A percentile compares a stretch with the other conserved stretches of the same genome.
Evolutionary conservation across 2,329 filamentous ascomycete genomes (phyloP).

Genomic region (Achaetomium macrosporum): DNA sequence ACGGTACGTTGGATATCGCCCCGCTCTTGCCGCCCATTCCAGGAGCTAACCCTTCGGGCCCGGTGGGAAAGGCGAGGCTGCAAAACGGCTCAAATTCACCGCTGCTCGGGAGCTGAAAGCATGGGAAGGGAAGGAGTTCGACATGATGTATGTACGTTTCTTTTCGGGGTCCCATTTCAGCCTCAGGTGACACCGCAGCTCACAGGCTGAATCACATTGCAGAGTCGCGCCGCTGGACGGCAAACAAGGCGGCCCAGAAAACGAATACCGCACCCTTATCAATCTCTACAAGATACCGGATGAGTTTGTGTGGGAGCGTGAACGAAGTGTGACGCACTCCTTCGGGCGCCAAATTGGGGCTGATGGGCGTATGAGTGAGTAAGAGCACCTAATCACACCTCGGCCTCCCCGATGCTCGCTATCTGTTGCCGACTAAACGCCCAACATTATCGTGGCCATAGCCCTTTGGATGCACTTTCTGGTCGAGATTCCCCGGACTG

Average conservation of each 20-base stretch:
- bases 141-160: too few species aligned
- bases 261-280: background rate
- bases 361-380: background rate
- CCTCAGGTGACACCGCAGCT: background rate
- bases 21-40: too few species aligned
- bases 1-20: background rate
- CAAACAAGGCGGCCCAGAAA: background rate
- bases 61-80: too few species aligned
- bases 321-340: constrained; percentile 5
- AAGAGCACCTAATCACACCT: background rate
- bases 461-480: constrained; percentile 14
- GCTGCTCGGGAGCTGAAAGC: too few species aligned
- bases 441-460: background rate
- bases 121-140: too few species aligned
- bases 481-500: background rate
- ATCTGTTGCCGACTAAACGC: background rate
- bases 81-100: too few species aligned
- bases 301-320: constrained; percentile 8
- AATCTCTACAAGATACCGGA: background rate
- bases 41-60: too few species aligned
- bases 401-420: background rate
- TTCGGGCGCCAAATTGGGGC: background rate
- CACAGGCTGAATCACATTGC: background rate
- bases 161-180: too few species aligned
- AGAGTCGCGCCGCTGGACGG: background rate